A percentile compares a stretch with the other conserved stretches of the same genome.
Evolutionary conservation across 129 eudicot genomes (phyloP).

Genomic region (Smallanthus sonchifolius): DNA sequence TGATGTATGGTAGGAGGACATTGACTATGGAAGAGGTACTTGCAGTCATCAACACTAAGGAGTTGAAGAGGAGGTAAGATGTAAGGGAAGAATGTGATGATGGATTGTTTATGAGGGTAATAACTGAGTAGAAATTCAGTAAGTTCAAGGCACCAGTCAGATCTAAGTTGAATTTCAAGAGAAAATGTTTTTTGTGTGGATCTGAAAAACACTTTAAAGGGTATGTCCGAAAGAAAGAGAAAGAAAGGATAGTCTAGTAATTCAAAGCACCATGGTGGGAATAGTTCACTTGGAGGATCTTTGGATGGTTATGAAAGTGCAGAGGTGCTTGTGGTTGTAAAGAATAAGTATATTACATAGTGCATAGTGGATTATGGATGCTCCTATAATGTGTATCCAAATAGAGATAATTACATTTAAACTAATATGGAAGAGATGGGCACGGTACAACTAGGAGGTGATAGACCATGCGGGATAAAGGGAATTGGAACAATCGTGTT

Average conservation of each 20-base stretch:
- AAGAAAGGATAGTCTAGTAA: not conserved
- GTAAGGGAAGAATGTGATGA: not conserved
- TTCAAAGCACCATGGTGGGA: not conserved
- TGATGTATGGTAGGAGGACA: no score
- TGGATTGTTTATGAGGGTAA: not conserved
- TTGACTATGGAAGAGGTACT: not conserved
- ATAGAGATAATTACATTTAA: no score
- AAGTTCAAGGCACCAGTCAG: not conserved
- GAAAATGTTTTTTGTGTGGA: not conserved
- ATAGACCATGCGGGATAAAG: not conserved
- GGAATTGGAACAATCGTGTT: not conserved
- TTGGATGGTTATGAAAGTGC: no score
- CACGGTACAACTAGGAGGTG: not conserved
- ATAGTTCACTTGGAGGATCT: not conserved
- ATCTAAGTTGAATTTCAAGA: not conserved
- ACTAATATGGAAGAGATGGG: not conserved
- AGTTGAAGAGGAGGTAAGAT: not conserved
- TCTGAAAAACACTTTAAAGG: not conserved
- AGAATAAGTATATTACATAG: no score
- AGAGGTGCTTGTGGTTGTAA: no score
- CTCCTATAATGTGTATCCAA: no score
- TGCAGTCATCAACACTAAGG: not conserved
- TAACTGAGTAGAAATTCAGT: not conserved
- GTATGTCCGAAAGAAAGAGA: not conserved
- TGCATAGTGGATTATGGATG: not conserved